Conservation (phyloP, 345 rosid genomes). For the Passiflora organensis region DNA sequence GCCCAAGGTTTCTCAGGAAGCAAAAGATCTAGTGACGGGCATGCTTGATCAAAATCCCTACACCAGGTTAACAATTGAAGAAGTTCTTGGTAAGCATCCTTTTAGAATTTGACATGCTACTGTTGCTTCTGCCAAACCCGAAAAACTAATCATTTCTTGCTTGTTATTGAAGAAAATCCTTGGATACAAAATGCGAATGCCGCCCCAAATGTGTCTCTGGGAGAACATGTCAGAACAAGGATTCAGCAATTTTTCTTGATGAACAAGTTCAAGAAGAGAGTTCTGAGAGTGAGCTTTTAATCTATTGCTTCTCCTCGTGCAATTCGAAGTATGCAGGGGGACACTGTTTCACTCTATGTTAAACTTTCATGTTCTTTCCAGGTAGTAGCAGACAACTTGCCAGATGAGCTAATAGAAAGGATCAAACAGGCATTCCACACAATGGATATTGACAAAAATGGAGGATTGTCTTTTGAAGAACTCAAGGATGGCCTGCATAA, state of each 20-base stretch:
- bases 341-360: neutral
- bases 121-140: no score
- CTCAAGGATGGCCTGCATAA: constrained; percentile 57
- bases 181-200: constrained; percentile 64
- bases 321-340: neutral
- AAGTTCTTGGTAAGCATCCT: constrained; percentile 54
- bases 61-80: constrained; percentile 45
- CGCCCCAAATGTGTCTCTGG: constrained; percentile 62
- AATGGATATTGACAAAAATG: constrained; percentile 81
- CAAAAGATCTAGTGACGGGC: constrained; percentile 50
- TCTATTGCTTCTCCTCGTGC: neutral
- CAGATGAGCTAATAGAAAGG: constrained; percentile 51
- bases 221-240: constrained; percentile 67
- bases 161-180: constrained; percentile 49
- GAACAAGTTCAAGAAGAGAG: constrained; percentile 95
- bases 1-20: constrained; percentile 71
- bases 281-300: constrained; percentile 59
- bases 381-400: constrained; percentile 81
- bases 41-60: constrained; percentile 81
- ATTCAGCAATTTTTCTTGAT: constrained; percentile 81
- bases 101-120: no score
- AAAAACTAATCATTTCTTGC: neutral
- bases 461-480: constrained; percentile 69
- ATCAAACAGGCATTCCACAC: constrained; percentile 53
- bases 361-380: neutral